These are phyloP conservation scores for Parascedosporium putredinis DNA, from an alignment of 2,329 filamentous ascomycete species.

Conservation along the genomic window DNA sequence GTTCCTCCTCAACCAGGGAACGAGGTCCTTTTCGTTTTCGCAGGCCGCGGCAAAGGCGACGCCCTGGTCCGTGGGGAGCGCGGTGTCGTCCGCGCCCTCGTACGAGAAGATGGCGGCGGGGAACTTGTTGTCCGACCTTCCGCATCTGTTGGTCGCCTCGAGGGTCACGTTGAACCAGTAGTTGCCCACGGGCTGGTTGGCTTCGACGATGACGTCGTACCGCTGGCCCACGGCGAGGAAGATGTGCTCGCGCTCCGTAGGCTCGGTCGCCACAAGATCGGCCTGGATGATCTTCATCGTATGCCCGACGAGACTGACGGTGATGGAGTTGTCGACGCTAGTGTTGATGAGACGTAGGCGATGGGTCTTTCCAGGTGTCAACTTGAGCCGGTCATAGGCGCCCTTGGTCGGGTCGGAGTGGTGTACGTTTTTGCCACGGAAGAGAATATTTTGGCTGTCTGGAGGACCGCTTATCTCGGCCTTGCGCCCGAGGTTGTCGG, in stretches of 20 bases:
- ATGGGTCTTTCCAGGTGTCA: constrained; percentile 22
- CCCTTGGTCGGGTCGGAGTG: constrained; percentile 17
- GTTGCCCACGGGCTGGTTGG: constrained; percentile 22
- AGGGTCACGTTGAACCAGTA: constrained; percentile 32
- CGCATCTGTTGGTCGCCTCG: constrained; percentile 18
- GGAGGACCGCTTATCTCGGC: constrained; percentile 13
- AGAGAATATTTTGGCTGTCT: constrained; percentile 25
- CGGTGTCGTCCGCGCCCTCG: constrained; percentile 19
- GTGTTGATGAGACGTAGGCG: constrained; percentile 38
- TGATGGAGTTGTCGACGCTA: constrained; percentile 36
- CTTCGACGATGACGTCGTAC: constrained; percentile 35
- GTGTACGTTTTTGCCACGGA: constrained; percentile 31
- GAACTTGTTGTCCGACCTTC: constrained; percentile 17
- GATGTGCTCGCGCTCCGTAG: constrained; percentile 36
- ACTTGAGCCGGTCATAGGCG: constrained; percentile 19
- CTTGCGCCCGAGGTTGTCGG: constrained; percentile 16
- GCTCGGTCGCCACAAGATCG: constrained; percentile 42
- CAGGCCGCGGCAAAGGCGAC: constrained; percentile 13
- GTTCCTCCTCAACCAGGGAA: constrained; percentile 15
- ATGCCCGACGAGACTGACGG: constrained; percentile 42
- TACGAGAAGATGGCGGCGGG: constrained; percentile 29
- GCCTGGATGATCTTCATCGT: constrained; percentile 39
- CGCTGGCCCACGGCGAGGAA: constrained; percentile 39
- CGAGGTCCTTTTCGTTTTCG: constrained; percentile 14
- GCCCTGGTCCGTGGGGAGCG: constrained; percentile 20